These are phyloP conservation scores for Furcasterigmium sp. DNA, from an alignment of 2,329 filamentous ascomycete genomes.

Conservation along the genomic window DNA sequence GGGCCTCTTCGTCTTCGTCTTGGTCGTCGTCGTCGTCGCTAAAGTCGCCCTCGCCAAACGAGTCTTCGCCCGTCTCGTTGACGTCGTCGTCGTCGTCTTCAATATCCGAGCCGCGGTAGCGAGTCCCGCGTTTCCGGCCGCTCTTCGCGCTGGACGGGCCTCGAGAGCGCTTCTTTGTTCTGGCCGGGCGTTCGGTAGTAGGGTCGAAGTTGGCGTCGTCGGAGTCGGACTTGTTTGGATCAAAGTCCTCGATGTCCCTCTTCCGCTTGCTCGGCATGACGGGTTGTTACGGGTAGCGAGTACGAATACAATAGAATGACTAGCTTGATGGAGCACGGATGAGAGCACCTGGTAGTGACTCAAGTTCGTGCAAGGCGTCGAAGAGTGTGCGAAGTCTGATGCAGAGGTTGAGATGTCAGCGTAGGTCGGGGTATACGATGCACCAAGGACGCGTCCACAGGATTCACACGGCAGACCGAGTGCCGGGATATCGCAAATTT, in stretches of 20 bases:
- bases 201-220: slow-evolving; percentile 64
- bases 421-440: too few species aligned
- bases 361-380: too few species aligned
- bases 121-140: slow-evolving; percentile 30
- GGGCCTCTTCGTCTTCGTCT: slow-evolving; percentile 31
- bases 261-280: slow-evolving; percentile 51
- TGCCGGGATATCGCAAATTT: background rate
- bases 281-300: background rate
- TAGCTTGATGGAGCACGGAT: too few species aligned
- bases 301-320: background rate
- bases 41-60: slow-evolving; percentile 38
- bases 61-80: slow-evolving; percentile 46
- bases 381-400: too few species aligned
- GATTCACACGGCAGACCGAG: background rate
- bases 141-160: slow-evolving; percentile 29
- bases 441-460: background rate
- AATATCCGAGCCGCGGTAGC: slow-evolving; percentile 57
- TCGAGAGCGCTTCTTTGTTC: slow-evolving; percentile 29
- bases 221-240: slow-evolving; percentile 62
- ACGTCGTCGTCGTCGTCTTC: slow-evolving; percentile 53
- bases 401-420: background rate
- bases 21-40: slow-evolving; percentile 35
- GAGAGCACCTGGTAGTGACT: too few species aligned
- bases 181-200: slow-evolving; percentile 35
- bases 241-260: slow-evolving; percentile 50